phyloP scores from a whole-genome alignment of 2,329 filamentous ascomycete genomes.

The Colletotrichum higginsianum region DNA sequence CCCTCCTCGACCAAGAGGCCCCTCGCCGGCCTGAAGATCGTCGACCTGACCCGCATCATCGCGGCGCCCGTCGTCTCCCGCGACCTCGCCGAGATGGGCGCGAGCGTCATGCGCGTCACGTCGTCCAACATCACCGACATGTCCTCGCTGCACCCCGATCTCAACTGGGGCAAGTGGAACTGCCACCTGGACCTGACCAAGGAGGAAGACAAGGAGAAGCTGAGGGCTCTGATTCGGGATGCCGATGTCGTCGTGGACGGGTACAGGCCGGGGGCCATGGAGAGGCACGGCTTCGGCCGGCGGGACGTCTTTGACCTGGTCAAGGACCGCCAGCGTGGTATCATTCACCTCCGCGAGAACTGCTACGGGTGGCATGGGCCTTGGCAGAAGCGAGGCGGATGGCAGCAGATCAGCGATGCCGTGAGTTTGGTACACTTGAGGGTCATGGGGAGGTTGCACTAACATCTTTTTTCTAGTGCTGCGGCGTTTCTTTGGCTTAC shows the following conservation, averaged over 20 bases:
- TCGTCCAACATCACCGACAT: constrained; percentile 57
- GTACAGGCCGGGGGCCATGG: constrained; percentile 63
- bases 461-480: constrained; percentile 45
- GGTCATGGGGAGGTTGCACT: neutral
- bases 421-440: constrained; percentile 41
- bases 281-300: constrained; percentile 61
- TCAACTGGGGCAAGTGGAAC: constrained; percentile 67
- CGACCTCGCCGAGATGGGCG: constrained; percentile 61
- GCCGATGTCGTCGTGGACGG: constrained; percentile 67
- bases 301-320: constrained; percentile 58
- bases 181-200: constrained; percentile 58
- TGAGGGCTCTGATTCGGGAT: constrained; percentile 56
- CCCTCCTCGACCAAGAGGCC: constrained; percentile 54
- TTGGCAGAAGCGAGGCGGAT: constrained; percentile 62
- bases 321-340: constrained; percentile 41
- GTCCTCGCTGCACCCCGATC: constrained; percentile 58
- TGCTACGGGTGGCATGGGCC: constrained; percentile 68
- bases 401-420: constrained; percentile 68
- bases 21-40: constrained; percentile 62
- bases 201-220: constrained; percentile 30
- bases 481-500: constrained; percentile 62
- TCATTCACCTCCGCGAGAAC: constrained; percentile 66
- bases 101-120: constrained; percentile 62
- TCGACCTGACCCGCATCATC: constrained; percentile 64
- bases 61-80: constrained; percentile 61